phyloP scores from a whole-genome alignment of 192 early-diverging fungal genomes.

The Gigaspora rosea region DNA sequence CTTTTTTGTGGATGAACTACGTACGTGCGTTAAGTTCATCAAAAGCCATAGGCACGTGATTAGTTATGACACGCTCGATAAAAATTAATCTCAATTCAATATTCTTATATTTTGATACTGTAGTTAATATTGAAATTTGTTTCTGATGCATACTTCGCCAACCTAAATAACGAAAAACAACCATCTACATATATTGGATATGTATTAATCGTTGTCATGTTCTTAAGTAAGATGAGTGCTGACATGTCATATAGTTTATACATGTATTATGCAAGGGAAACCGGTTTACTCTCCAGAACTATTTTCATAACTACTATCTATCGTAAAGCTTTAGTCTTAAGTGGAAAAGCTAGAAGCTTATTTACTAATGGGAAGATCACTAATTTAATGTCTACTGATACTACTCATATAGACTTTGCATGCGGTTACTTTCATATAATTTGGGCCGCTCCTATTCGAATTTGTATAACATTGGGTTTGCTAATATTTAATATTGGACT shows the following conservation, averaged over 20 bases:
- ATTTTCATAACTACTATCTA: slow-evolving; percentile 51
- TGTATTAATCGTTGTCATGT: slow-evolving; percentile 40
- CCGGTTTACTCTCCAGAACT: slow-evolving; percentile 47
- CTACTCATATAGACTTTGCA: slow-evolving; percentile 59
- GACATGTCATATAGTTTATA: slow-evolving; percentile 43
- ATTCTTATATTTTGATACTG: not conserved
- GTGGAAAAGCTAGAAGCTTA: slow-evolving; percentile 47
- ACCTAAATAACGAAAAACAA: not conserved
- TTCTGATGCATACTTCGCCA: not conserved
- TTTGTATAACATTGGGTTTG: slow-evolving; percentile 45
- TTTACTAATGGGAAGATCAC: slow-evolving; percentile 67
- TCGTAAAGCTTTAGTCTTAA: slow-evolving; percentile 53
- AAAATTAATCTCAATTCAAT: not conserved
- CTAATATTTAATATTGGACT: slow-evolving; percentile 56
- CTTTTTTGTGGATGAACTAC: too few relatives aligned
- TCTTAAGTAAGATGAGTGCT: slow-evolving; percentile 43
- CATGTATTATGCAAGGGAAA: slow-evolving; percentile 46
- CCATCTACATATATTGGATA: slow-evolving; percentile 42
- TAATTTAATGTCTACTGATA: slow-evolving; percentile 76
- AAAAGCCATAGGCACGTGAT: too few relatives aligned
- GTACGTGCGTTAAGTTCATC: not conserved
- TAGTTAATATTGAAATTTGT: slow-evolving; percentile 14
- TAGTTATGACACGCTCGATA: not conserved
- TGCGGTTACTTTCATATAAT: slow-evolving; percentile 49
- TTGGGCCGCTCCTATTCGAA: slow-evolving; percentile 49